Percentiles rank a stretch among this genome's conserved stretches.
These are phyloP conservation scores for Effrenium voratum DNA, from an alignment of 73 alveolate genomes.

Conservation along the genomic window DNA sequence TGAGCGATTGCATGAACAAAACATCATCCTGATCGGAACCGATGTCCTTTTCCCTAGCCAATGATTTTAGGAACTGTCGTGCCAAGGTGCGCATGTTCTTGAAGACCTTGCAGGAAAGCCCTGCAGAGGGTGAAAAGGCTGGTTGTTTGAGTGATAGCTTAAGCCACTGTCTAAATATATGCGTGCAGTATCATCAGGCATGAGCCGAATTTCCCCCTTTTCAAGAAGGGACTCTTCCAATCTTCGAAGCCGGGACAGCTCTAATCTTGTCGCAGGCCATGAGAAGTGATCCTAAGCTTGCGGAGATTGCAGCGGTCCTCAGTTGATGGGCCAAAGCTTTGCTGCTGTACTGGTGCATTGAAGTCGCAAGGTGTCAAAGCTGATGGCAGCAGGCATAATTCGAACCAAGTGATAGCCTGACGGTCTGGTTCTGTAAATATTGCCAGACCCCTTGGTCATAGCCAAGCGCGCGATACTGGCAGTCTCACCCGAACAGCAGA, in stretches of 20 bases:
- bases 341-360: no score
- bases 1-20: no score
- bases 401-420: slow-evolving; percentile 46
- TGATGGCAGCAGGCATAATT: slow-evolving; percentile 36
- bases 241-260: no score
- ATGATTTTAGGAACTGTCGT: no score
- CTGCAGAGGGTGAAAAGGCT: slow-evolving; percentile 64
- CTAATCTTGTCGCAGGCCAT: neutral
- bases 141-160: neutral
- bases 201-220: no score
- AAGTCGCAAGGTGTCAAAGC: slow-evolving; percentile 34
- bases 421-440: no score
- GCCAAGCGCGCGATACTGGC: no score
- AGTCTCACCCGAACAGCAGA: no score
- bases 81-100: slow-evolving; percentile 18
- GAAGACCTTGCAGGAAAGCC: slow-evolving; percentile 23
- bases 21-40: no score
- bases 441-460: no score
- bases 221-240: no score
- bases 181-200: neutral
- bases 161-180: neutral
- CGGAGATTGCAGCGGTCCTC: slow-evolving; percentile 21
- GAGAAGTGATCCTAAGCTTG: slow-evolving; percentile 7
- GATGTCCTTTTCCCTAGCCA: no score
- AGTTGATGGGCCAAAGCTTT: neutral